These are phyloP conservation scores for Phylloporus sp. DNA, from an alignment of 1,284 basidiomycete genomes.

Conservation along the genomic window DNA sequence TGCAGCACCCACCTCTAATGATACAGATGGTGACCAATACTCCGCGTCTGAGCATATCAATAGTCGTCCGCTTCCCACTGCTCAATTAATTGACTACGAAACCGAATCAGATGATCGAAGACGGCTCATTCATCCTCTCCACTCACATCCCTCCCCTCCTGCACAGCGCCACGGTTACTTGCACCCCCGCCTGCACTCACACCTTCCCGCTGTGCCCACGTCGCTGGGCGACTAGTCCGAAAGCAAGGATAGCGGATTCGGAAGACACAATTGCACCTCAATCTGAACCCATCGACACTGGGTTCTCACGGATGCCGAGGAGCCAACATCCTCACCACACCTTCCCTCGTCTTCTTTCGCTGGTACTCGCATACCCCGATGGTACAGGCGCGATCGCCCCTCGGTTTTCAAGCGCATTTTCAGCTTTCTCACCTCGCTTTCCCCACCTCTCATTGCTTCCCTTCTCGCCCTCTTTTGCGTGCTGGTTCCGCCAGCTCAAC, in stretches of 20 bases:
- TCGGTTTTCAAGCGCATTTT: constrained; percentile 4
- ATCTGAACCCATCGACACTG: constrained; percentile 21
- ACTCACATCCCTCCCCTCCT: neutral
- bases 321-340: neutral
- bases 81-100: constrained; percentile 21
- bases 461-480: constrained; percentile 84
- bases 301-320: constrained; percentile 26
- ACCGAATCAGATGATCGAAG: constrained; percentile 1
- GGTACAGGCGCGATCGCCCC: constrained; percentile 1
- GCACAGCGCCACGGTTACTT: neutral
- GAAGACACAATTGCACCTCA: constrained; percentile 28
- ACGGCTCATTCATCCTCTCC: constrained; percentile 1
- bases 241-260: constrained; percentile 36
- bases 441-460: constrained; percentile 79
- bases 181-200: constrained; percentile 12
- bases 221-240: constrained; percentile 35
- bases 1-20: constrained; percentile 11
- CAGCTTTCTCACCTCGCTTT: constrained; percentile 20
- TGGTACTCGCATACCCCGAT: constrained; percentile 7
- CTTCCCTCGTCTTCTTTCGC: neutral
- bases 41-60: neutral
- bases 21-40: constrained; percentile 15
- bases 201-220: constrained; percentile 33
- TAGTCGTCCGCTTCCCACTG: constrained; percentile 1
- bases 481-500: constrained; percentile 79